Evolutionary conservation across 768 basidiomycete species (phyloP).

Genomic region (Ramaria rubella): DNA sequence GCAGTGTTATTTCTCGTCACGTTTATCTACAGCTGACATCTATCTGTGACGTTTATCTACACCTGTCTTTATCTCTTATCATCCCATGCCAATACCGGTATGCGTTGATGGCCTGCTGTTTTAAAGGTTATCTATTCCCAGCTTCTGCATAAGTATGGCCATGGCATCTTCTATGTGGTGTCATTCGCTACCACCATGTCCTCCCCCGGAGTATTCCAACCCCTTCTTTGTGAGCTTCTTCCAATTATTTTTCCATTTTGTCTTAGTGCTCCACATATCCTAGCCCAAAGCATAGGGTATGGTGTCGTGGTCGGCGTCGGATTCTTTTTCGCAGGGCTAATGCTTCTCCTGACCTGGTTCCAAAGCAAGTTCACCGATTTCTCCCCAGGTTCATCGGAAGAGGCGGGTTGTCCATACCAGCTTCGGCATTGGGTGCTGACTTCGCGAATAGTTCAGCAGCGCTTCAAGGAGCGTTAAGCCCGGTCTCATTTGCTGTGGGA

Average conservation of each 20-base stretch:
- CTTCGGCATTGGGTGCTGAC: neutral
- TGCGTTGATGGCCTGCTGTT: neutral
- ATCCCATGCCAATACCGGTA: neutral
- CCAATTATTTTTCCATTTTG: neutral
- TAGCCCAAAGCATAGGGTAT: conserved; percentile 43
- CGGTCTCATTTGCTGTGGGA: conserved; percentile 44
- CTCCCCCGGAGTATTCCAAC: neutral
- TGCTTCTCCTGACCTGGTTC: conserved; percentile 39
- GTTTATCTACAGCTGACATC: too few species aligned
- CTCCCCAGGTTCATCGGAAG: conserved; percentile 42
- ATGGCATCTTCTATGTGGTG: too few species aligned
- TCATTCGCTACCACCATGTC: neutral
- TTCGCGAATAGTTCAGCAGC: conserved; percentile 23
- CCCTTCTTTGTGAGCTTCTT: neutral
- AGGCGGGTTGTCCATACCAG: conserved; percentile 26
- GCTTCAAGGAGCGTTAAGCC: conserved; percentile 45
- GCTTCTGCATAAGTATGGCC: too few species aligned
- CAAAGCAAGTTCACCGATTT: conserved; percentile 42
- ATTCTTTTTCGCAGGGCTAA: conserved; percentile 43
- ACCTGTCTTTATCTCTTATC: neutral
- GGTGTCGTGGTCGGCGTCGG: conserved; percentile 46
- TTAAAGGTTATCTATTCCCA: neutral
- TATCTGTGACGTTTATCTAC: too few species aligned
- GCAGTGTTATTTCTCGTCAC: too few species aligned
- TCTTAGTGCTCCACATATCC: neutral